These are phyloP conservation scores for Plenodomus biglobosus DNA, from an alignment of 2,329 filamentous ascomycete species.

Conservation along the genomic window DNA sequence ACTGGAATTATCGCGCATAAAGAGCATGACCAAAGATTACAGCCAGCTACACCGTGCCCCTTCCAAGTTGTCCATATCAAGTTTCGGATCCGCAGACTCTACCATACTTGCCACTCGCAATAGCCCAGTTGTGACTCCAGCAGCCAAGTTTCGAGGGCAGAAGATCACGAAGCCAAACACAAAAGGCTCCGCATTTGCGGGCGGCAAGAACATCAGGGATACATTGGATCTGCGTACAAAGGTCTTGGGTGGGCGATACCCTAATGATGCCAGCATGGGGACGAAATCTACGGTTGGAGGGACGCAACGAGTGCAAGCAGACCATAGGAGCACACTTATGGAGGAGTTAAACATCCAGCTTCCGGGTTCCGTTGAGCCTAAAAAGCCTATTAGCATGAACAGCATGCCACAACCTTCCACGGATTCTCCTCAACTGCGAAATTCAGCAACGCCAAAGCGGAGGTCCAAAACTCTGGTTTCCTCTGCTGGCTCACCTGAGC, in stretches of 20 bases:
- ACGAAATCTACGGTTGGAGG: not conserved
- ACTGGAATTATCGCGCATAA: conserved; percentile 32
- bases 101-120: conserved; percentile 44
- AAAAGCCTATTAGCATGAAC: conserved; percentile 38
- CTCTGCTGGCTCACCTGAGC: conserved; percentile 45
- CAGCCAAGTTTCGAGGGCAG: conserved; percentile 33
- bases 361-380: conserved; percentile 31
- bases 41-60: conserved; percentile 34
- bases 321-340: conserved; percentile 2
- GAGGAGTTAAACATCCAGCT: conserved; percentile 22
- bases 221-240: conserved; percentile 25
- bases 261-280: conserved; percentile 13
- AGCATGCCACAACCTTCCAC: conserved; percentile 36
- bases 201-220: conserved; percentile 34
- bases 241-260: conserved; percentile 9
- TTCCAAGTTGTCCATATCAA: conserved; percentile 45
- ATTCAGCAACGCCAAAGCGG: conserved; percentile 39
- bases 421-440: conserved; percentile 24
- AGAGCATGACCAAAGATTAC: conserved; percentile 21
- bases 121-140: conserved; percentile 38
- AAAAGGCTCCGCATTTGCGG: conserved; percentile 36
- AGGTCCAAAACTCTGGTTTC: conserved; percentile 41
- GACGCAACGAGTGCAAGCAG: not conserved
- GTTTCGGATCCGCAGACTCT: conserved; percentile 45
- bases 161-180: conserved; percentile 42